Conservation (phyloP, 352 stramenopile species). For the Globisporangium barbulae region DNA sequence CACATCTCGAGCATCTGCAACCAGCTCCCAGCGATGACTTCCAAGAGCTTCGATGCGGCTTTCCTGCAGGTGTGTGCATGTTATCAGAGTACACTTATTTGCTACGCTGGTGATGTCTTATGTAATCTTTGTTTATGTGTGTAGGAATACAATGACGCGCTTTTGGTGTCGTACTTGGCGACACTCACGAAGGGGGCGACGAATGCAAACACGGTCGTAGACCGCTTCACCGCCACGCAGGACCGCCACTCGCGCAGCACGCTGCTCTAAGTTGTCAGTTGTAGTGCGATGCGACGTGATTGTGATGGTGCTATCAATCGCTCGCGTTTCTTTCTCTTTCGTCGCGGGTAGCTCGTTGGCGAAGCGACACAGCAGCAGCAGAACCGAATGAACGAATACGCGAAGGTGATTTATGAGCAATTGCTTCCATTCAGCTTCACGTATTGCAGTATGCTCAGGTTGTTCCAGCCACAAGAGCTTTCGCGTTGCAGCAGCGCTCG, state of each 20-base stretch:
- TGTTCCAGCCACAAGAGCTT: neutral
- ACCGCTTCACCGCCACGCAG: slow-evolving; percentile 72
- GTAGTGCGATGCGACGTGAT: neutral
- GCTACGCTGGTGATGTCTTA: slow-evolving; percentile 6
- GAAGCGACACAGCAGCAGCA: too few relatives aligned
- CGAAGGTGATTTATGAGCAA: too few relatives aligned
- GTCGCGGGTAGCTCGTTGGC: neutral
- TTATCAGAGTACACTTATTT: neutral
- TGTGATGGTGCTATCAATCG: neutral
- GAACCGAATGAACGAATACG: too few relatives aligned
- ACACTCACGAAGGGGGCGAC: slow-evolving; percentile 80
- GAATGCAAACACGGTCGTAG: slow-evolving; percentile 74
- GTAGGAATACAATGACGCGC: slow-evolving; percentile 80
- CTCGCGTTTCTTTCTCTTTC: neutral
- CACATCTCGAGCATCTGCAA: slow-evolving; percentile 88
- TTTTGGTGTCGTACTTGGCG: slow-evolving; percentile 80
- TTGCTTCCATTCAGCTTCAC: too few relatives aligned
- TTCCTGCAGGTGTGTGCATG: slow-evolving; percentile 52
- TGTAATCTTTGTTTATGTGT: neutral
- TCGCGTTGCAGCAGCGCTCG: neutral
- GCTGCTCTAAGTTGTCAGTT: slow-evolving; percentile 27
- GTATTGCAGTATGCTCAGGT: too few relatives aligned
- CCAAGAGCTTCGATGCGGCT: slow-evolving; percentile 63
- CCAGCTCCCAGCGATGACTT: slow-evolving; percentile 75
- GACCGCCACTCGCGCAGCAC: slow-evolving; percentile 67